Base-by-base conservation (phyloP, 495 filamentous ascomycete genomes). In the Clohesyomyces aquaticus region DNA sequence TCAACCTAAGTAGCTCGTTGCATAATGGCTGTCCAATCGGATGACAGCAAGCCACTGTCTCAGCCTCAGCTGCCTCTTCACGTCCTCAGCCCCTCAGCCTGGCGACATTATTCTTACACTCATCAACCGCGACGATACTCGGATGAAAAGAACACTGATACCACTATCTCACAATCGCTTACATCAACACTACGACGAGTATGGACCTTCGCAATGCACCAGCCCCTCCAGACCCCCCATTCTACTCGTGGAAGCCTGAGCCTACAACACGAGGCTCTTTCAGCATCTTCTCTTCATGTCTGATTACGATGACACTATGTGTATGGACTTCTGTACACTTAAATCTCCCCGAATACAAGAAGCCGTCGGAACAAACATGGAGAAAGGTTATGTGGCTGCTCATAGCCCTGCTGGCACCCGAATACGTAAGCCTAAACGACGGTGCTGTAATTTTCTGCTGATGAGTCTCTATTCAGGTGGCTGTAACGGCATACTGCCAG, bases 261-360 rank as follows among this genome's bases (percentile, higher is more conserved):
- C 52, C 52, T 3, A 18, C 14, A 11, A 10, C 9, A 29, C 25
- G 52, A 3, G 52, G 52, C 14, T 38, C 52, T 4, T 35, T 55
- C n/a, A 41, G 28, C 52, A 55, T 55, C 14, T 41, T 55, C 10
- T 55, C 52, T 26, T 14, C 28, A 32, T 55, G 52, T 38, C 26
- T 55, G 4, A 41, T 55, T 25, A 55, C 52, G 16, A 18, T 55
- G 26, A 11, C 26, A 3, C 19, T 55, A 21, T 55, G 52, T 28
- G 52, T 41, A 8, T 55, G 28, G 26, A 55, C 52, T 8, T 16
- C 26, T 21, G n/a, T 55, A 3, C 52, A 55, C 19, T 21, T 55
- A 21, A 55, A 55, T 21, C 11, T 59, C 38, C 56, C 56, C 8
- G 25, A 48, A 32, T 16, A 59, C n/a, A 27, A 27, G 23, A 59